Evolutionary conservation across 1,284 basidiomycete species (phyloP), one percentile per base, ranked within the genome.

Genomic region (Phellinidium pouzarii): DNA sequence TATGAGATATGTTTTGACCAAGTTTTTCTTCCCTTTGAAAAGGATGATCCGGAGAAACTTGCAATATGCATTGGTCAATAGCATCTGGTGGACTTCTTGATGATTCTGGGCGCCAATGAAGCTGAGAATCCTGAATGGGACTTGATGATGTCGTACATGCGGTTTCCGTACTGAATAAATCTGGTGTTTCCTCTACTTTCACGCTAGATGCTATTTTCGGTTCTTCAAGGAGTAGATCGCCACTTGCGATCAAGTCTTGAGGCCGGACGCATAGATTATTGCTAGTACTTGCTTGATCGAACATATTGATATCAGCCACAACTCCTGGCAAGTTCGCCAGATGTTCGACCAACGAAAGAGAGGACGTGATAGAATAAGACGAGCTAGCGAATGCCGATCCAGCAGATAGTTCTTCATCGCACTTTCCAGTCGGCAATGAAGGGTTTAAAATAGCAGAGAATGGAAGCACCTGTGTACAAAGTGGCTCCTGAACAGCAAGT

Each of bases 271-370:
- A 64, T 7, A 48, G 62, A 38, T 51, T 52, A 27, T 65, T 63
- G 48, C 60, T 60, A 12, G 60, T 54, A 40, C 62, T 52, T 42
- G 65, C 60, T 2, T 57, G 51, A 20, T 66, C 62, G 50, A 68
- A 72, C 69, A 75, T 70, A 48, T 74, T 76, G 34, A 74, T 64
- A 56, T 78, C 76, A 22, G 66, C 68, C n/a, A 73, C 66, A 2
- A 74, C 64, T 14, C 45, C 44, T 29, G 34, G 36, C n/a, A 45
- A 50, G 34, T 17, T 26, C 14, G 47, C 34, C 37, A 40, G 19
- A 19, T n/a, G 25, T 4, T 31, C 48, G 2, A 22, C 27, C 5
- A 7, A 9, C 7, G 48, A 50, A 6, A 20, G 20, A 19, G 48
- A 42, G 8, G 38, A 4, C 9, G 9, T 20, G 4, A 42, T 8